Base-by-base conservation (phyloP, 73 alveolate species). In the Paramecium caudatum region DNA sequence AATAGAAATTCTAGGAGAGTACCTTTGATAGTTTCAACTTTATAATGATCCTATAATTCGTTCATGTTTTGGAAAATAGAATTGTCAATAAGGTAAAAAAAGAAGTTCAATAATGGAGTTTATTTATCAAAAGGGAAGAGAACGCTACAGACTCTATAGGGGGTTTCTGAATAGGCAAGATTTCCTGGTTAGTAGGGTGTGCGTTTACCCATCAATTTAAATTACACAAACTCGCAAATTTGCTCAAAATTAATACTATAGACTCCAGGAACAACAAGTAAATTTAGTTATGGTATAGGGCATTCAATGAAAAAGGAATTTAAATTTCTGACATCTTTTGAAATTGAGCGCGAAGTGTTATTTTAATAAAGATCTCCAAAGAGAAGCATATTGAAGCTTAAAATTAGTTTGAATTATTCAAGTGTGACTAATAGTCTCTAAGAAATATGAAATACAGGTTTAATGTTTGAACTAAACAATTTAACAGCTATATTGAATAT, bases 211-310 rank as follows among this genome's bases (percentile, higher is more conserved):
- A 32, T 15, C 34, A 37, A 68, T 68, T 68, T 68, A 12, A 34
- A 27, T 68, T 68, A 33, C 17, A 68, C 4, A 17, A 34, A 68
- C 19, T 34, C 50, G 10, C 34, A 34, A 0, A 68, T 32, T 3
- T 68, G 17, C 17, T 68, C 61, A 32, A 32, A 68, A 3, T 68
- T 5, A 13, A 68, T 68, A 68, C 50, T 37, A 6, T 68, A 68
- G 34, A 34, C 61, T 68, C 84, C 84, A n/a, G 84, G 84, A 68
- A 68, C 84, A 10, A 68, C 84, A n/a, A 68, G 34, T 4, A 68
- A 25, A 37, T 68, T 68, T 12, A 34, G 25, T 37, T 34, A 34
- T 1, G 61, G 47, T 13, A 34, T 13, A n/a, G 47, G 50, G 19
- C 12, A 17, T 3, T 34, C 19, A 12, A 4, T 5, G 8, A 68